Percentiles rank a stretch among this genome's conserved stretches.
These are phyloP conservation scores for Microstegium vimineum DNA, from an alignment of 176 grass and related monocot genomes.

Conservation along the genomic window DNA sequence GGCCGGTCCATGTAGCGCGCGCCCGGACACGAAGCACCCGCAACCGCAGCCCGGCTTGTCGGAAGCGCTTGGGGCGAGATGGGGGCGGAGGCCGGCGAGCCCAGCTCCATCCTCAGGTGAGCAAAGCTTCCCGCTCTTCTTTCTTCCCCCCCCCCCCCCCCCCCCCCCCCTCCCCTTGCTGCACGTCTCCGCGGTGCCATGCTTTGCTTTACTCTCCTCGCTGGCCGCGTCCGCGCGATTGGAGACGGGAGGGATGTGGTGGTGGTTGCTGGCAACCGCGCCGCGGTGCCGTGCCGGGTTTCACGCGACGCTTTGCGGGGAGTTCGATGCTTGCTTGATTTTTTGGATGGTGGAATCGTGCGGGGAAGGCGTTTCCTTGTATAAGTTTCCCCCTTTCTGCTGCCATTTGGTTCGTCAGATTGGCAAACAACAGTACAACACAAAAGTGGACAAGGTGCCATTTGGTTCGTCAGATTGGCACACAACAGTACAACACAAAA, in stretches of 20 bases:
- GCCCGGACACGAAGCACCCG: background rate
- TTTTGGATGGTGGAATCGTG: background rate
- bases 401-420: background rate
- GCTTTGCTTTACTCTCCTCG: background rate
- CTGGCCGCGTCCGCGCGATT: background rate
- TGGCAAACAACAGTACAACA: background rate
- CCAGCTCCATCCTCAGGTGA: slow-evolving; percentile 56
- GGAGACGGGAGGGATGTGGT: background rate
- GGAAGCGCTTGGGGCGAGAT: slow-evolving; percentile 19
- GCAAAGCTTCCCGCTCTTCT: background rate
- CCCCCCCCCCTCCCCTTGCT: accelerated
- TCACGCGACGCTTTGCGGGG: background rate
- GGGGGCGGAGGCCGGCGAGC: slow-evolving; percentile 41
- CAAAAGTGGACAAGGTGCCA: too few relatives aligned
- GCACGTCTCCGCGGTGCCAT: background rate
- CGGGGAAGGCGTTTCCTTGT: background rate
- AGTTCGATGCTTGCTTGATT: background rate
- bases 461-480: background rate
- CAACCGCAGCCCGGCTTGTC: background rate
- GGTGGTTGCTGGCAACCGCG: background rate
- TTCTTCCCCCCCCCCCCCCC: too few relatives aligned
- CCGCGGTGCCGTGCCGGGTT: background rate
- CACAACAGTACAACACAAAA: background rate
- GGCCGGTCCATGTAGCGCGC: slow-evolving; percentile 7
- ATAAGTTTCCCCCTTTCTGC: background rate